phyloP scores from a whole-genome alignment of 192 early-diverging fungal species.

The Lunasporangiospora selenospora region DNA sequence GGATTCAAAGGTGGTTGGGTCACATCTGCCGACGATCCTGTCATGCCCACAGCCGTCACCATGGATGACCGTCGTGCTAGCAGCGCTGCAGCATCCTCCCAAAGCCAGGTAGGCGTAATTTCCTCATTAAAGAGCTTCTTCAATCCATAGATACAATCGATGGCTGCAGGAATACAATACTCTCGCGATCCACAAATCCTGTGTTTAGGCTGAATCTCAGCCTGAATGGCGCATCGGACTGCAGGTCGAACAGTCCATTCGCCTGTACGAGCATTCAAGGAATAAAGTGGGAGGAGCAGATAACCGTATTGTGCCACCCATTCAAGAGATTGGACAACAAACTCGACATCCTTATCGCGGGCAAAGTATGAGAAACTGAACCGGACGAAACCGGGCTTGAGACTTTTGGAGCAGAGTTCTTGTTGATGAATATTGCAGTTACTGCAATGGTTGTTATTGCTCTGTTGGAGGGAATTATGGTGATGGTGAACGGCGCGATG shows the following conservation, averaged over 20 bases:
- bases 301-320: conserved; percentile 47
- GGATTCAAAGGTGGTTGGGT: too few species aligned
- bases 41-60: too few species aligned
- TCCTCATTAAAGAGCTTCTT: conserved; percentile 14
- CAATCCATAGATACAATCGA: conserved; percentile 28
- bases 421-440: conserved; percentile 14
- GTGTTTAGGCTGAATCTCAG: conserved; percentile 1
- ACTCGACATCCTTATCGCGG: conserved; percentile 48
- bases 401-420: conserved; percentile 4
- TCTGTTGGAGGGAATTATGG: too few species aligned
- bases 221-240: neutral
- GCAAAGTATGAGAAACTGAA: conserved; percentile 50
- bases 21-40: too few species aligned
- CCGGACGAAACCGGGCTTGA: conserved; percentile 47
- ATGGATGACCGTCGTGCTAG: too few species aligned
- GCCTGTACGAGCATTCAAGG: conserved; percentile 13
- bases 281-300: conserved; percentile 37
- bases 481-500: too few species aligned
- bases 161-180: conserved; percentile 18
- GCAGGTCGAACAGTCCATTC: conserved; percentile 28
- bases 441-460: neutral
- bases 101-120: neutral
- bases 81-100: too few species aligned
- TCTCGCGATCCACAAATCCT: neutral
- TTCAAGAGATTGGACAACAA: conserved; percentile 43